Conservation (phyloP, 1,284 basidiomycete genomes). For the Leccinum subatratum region DNA sequence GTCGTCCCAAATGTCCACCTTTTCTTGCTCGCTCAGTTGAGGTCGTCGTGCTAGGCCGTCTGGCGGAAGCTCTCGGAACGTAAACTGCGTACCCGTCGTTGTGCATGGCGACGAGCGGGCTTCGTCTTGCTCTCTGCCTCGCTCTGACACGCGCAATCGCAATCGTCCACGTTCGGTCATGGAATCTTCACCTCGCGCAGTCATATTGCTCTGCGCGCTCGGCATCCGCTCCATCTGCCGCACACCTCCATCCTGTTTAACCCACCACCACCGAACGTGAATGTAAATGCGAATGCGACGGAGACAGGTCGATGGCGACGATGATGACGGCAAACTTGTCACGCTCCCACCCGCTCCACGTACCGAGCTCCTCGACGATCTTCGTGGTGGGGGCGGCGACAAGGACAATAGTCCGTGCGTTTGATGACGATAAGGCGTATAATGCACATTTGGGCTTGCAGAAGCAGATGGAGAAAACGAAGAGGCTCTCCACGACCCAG, state of each 20-base stretch:
- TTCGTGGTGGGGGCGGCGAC: slow-evolving; percentile 27
- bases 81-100: slow-evolving; percentile 33
- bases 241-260: slow-evolving; percentile 10
- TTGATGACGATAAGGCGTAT: slow-evolving; percentile 11
- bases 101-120: background rate
- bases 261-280: slow-evolving; percentile 8
- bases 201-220: slow-evolving; percentile 32
- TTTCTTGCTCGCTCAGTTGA: slow-evolving; percentile 58
- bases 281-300: background rate
- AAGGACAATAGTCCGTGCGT: background rate
- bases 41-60: slow-evolving; percentile 28
- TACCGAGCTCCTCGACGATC: slow-evolving; percentile 8
- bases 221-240: slow-evolving; percentile 23
- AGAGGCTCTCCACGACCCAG: slow-evolving; percentile 10
- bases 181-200: slow-evolving; percentile 17
- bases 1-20: slow-evolving; percentile 65
- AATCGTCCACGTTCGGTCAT: background rate
- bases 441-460: slow-evolving; percentile 8
- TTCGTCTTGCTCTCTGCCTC: background rate
- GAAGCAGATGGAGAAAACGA: slow-evolving; percentile 9
- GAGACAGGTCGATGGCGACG: background rate
- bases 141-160: background rate
- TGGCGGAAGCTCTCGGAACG: slow-evolving; percentile 45
- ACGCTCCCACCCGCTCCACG: slow-evolving; percentile 13
- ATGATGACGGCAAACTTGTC: slow-evolving; percentile 6